A percentile compares a stretch with the other conserved stretches of the same genome.
Conservation (phyloP, 768 basidiomycete species). For the Strobilomyces dryophilus region DNA sequence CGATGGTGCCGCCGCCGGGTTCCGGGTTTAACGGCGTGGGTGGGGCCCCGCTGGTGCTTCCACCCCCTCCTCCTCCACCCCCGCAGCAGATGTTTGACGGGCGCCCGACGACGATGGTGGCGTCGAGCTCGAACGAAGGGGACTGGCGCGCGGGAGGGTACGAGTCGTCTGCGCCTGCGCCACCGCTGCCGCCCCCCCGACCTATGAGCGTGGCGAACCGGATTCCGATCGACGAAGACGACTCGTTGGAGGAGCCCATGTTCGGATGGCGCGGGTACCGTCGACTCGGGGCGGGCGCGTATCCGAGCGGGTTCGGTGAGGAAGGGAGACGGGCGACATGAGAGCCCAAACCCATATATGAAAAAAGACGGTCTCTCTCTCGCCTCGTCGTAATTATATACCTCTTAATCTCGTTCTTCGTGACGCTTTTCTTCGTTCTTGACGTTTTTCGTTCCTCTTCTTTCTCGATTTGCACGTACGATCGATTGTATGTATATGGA, state of each 20-base stretch:
- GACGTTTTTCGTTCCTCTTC: too few relatives aligned
- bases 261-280: constrained; percentile 11
- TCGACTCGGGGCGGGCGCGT: not conserved
- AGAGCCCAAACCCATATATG: too few relatives aligned
- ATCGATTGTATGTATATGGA: constrained; percentile 14
- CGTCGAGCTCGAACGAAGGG: constrained; percentile 8
- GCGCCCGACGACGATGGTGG: constrained; percentile 1
- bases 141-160: constrained; percentile 14
- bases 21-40: constrained; percentile 3
- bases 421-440: not conserved
- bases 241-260: constrained; percentile 12
- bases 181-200: constrained; percentile 3
- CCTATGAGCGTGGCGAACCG: constrained; percentile 17
- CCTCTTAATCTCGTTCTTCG: not conserved
- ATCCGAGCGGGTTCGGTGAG: not conserved
- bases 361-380: not conserved
- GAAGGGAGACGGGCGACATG: constrained; percentile 4
- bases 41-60: not conserved
- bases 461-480: constrained; percentile 5
- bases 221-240: constrained; percentile 20
- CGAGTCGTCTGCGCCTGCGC: constrained; percentile 3
- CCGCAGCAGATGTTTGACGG: constrained; percentile 1
- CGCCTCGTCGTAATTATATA: not conserved
- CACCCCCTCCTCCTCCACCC: not conserved
- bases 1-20: constrained; percentile 4